Evolutionary conservation across 1,139 yeast genomes (phyloP), one percentile per base, ranked within the genome.

Genomic region (Geotrichum cucujoidarum): DNA sequence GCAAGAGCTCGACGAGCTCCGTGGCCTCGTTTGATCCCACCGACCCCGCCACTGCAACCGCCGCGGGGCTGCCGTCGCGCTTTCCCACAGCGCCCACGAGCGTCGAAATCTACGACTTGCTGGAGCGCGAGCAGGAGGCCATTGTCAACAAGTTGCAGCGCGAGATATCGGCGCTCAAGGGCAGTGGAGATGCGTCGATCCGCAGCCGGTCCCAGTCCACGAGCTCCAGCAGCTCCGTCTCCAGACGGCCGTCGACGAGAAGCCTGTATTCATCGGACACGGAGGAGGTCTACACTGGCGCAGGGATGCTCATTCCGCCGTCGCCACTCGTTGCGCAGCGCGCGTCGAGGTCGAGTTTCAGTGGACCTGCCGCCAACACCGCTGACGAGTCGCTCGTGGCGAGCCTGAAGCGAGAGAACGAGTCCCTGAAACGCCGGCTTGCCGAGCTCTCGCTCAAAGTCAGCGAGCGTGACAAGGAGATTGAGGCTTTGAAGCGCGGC

Each of bases 91-190:
- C 50, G 2, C 50, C 47, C 18, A 44, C 36, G 11, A 41, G 43
- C 16, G 48, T 43, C 4, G 53, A 50, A 16, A 45, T 47, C 21
- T 47, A 40, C 37, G 53, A 50, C 32, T 37, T 49, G 10, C 24
- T 50, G 31, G 53, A 50, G 25, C 50, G 61, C 22, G 70, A 66
- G 54, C 68, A 66, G 51, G 70, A 66, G 51, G 69, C 69, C 4
- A 64, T 66, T 36, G 69, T 66, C 39, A 66, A 66, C 55, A 60
- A 60, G 53, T 55, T 66, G 22, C 69, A 66, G 54, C 59, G 69
- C 21, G 70, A 66, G 51, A 65, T 66, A 40, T 53, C 56, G 21
- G 51, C 53, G 7, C 51, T 66, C 41, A 58, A 61, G 27, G 53
- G 59, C 22, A 67, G 62, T 18, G 53, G 61, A 33, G 45, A 57